Base-by-base conservation (phyloP, 768 basidiomycete genomes). In the Psilocybe sp. region DNA sequence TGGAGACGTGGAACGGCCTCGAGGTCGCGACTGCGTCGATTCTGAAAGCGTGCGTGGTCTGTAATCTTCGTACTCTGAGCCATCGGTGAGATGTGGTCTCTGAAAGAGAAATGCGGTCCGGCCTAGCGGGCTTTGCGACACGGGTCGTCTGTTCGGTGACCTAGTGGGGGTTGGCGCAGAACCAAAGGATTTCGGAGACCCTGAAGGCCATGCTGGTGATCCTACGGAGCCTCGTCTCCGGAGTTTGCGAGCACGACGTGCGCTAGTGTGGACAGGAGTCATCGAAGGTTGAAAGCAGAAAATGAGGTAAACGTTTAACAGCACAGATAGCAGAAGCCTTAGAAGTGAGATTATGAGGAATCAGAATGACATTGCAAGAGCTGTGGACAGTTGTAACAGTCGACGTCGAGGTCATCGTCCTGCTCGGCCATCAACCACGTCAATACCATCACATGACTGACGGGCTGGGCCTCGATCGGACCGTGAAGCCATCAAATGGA, bases 211-310 rank as follows among this genome's bases (percentile, higher is more conserved):
- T 40, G 57, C 59, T 32, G 55, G 50, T 32, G 51, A 57, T 44
- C 60, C 58, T 1, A 65, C 64, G 5, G 71, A 74, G 50, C 70
- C 67, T 12, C 68, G 63, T 39, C 70, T 62, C 18, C 67, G 54
- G 14, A 64, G 46, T 52, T 65, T 70, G 38, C 68, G 62, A 33
- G 62, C 57, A 14, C 64, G 61, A 46, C 61, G 58, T 12, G 64
- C 52, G 32, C 59, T 28, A 28, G 23, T 50, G 37, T 60, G 56
- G n/a, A 55, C 54, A 13, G 52, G 34, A 14, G 57, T 35, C 57
- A 56, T 59, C 18, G 33, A 39, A 36, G 33, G 31, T 20, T 12
- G 42, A 34, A 28, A 19, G 19, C 13, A 31, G n/a, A n/a, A n/a
- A n/a, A n/a, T n/a, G n/a, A n/a, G n/a, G n/a, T 18, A 23, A 8